Base-by-base conservation (phyloP, 108 stramenopile species). In the Skeletonema tropicum region DNA sequence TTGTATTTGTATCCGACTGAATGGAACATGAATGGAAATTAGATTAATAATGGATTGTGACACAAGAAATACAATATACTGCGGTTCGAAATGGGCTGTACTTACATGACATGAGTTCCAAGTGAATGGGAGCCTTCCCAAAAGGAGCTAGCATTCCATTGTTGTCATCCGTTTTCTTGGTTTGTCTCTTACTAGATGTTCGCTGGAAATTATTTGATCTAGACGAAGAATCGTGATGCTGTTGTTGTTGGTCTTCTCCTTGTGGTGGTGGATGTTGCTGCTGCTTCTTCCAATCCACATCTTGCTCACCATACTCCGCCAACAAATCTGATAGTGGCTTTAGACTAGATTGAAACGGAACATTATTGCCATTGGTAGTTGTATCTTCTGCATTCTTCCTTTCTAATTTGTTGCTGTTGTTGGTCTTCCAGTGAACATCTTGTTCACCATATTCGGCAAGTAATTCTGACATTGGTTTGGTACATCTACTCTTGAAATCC, bases 71-170 rank as follows among this genome's bases (percentile, higher is more conserved):
- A 3, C 41, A 42, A 12, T 42, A 12, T 2, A 0, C 41, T 14
- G 41, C 3, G n/a, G n/a, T n/a, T n/a, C n/a, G n/a, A n/a, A 42
- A 6, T 42, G 2, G 6, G 6, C 3, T 42, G 8, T 3, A 42
- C 41, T 42, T 42, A 42, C 41, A 95, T 14, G 91, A 92, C 17
- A 70, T 60, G 9, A 95, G 71, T 57, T 87, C 82, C 10, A 95
- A 57, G 65, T 93, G 94, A 23, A 95, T 87, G 13, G 88, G 91
- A 19, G 94, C 90, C 65, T 92, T 92, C 14, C 87, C 89, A 42
- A 77, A 68, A 10, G 60, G 78, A 12, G 83, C 87, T 32, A 95
- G 77, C 75, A 73, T 83, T 45, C 73, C 86, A 14, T 67, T 70
- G 25, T 67, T 70, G 25, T 52, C 35, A 6, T 41, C 35, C 6